Conservation (phyloP, 495 filamentous ascomycete species). For the Aspergillus taichungensis region DNA sequence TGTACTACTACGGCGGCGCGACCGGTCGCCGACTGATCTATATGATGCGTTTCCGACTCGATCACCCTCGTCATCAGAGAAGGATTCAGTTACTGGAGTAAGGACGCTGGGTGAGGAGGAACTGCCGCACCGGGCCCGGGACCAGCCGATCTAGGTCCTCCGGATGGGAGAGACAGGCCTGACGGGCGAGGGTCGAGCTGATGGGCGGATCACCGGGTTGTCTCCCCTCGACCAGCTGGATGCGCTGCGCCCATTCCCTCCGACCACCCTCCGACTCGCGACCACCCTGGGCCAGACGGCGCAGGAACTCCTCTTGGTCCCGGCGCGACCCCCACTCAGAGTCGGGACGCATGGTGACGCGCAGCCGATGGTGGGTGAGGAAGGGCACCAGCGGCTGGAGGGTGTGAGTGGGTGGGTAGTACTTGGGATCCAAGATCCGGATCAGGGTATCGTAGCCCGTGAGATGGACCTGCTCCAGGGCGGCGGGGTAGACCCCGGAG, state of each 20-base stretch:
- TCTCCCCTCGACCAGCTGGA: conserved; percentile 60
- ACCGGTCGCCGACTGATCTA: too few species aligned
- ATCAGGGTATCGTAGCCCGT: conserved; percentile 83
- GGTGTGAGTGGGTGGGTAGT: conserved; percentile 56
- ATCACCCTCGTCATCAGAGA: background rate
- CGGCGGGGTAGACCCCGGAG: conserved; percentile 38
- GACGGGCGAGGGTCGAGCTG: conserved; percentile 73
- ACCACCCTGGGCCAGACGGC: conserved; percentile 39
- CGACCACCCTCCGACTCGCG: conserved; percentile 48
- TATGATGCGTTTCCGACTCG: too few species aligned
- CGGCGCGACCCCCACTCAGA: conserved; percentile 53
- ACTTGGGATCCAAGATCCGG: conserved; percentile 73
- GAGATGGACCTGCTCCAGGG: conserved; percentile 63
- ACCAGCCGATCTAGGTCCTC: conserved; percentile 53
- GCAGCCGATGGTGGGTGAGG: conserved; percentile 58
- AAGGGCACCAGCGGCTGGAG: conserved; percentile 55
- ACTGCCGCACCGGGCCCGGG: conserved; percentile 50
- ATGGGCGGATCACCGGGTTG: conserved; percentile 47
- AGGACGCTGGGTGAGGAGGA: conserved; percentile 36
- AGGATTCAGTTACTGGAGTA: conserved; percentile 15
- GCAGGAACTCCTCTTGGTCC: conserved; percentile 53
- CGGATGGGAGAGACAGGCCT: conserved; percentile 48
- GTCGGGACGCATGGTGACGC: conserved; percentile 63
- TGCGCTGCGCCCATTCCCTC: conserved; percentile 58
- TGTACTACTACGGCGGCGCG: too few species aligned